Base-by-base conservation (phyloP, 257 asterid genomes). In the Echium plantagineum region DNA sequence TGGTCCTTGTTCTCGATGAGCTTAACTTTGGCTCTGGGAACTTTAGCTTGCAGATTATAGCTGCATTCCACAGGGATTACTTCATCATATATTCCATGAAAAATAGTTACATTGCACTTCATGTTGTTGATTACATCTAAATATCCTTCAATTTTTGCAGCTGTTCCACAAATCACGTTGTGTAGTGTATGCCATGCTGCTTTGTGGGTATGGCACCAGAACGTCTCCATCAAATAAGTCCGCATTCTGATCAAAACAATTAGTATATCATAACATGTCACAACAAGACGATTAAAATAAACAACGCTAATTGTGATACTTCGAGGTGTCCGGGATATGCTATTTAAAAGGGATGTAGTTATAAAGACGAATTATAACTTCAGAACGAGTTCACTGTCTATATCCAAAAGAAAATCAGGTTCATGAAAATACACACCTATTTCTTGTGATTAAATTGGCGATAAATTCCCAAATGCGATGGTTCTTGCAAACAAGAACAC, bases 101-200 rank as follows among this genome's bases (percentile, higher is more conserved):
- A 76, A 46, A 91, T 71, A 2, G 85, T 73, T 9, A 91, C 72
- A n/a, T n/a, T n/a, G n/a, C 95, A 85, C 59, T 78, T 85, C 4
- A 86, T 58, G n/a, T n/a, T n/a, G n/a, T n/a, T n/a, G n/a, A n/a
- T n/a, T n/a, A n/a, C n/a, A n/a, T n/a, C n/a, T n/a, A n/a, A n/a
- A n/a, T n/a, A n/a, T n/a, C n/a, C n/a, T n/a, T n/a, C n/a, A n/a
- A n/a, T n/a, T n/a, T n/a, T n/a, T n/a, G n/a, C n/a, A n/a, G n/a
- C n/a, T n/a, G n/a, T n/a, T n/a, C n/a, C n/a, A n/a, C n/a, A n/a
- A n/a, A n/a, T n/a, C n/a, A 91, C 77, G 74, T 91, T 91, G 86
- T 91, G 98, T 3, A 91, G 84, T 0, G 98, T 91, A 31, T 91
- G 98, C 98, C 98, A 91, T 15, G 97, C 95, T 0, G 98, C 87